These are phyloP conservation scores for Lachancea lanzarotensis DNA, from an alignment of 805 yeast genomes.

Conservation along the genomic window DNA sequence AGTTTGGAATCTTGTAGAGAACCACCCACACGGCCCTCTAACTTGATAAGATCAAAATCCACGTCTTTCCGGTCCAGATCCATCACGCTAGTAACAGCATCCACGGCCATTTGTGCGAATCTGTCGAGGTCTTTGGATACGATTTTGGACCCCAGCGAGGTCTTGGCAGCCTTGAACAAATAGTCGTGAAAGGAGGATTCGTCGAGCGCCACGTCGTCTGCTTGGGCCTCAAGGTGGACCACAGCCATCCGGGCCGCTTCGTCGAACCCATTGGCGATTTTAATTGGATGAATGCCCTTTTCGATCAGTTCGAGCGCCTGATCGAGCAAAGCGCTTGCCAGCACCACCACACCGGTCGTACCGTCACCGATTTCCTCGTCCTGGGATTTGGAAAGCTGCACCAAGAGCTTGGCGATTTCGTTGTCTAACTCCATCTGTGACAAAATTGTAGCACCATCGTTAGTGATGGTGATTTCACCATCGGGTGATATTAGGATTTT, in stretches of 20 bases:
- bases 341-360: conserved; percentile 96
- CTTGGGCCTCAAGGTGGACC: conserved; percentile 61
- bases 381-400: conserved; percentile 88
- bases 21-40: conserved; percentile 96
- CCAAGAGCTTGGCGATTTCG: conserved; percentile 92
- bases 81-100: conserved; percentile 87
- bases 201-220: conserved; percentile 53
- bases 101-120: conserved; percentile 96
- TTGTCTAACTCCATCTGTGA: conserved; percentile 94
- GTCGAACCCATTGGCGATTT: conserved; percentile 94
- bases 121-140: conserved; percentile 90
- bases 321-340: conserved; percentile 90
- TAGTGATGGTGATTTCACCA: conserved; percentile 96
- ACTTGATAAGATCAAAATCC: conserved; percentile 91
- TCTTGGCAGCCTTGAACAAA: conserved; percentile 84
- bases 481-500: conserved; percentile 92
- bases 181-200: conserved; percentile 35
- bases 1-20: conserved; percentile 76
- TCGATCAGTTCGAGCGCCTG: conserved; percentile 93
- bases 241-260: conserved; percentile 93
- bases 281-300: conserved; percentile 95
- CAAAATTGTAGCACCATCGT: conserved; percentile 96
- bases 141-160: conserved; percentile 91
- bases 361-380: conserved; percentile 99
- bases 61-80: conserved; percentile 91